phyloP scores from a whole-genome alignment of 805 yeast species.

The Ogataea chonburiensis region DNA sequence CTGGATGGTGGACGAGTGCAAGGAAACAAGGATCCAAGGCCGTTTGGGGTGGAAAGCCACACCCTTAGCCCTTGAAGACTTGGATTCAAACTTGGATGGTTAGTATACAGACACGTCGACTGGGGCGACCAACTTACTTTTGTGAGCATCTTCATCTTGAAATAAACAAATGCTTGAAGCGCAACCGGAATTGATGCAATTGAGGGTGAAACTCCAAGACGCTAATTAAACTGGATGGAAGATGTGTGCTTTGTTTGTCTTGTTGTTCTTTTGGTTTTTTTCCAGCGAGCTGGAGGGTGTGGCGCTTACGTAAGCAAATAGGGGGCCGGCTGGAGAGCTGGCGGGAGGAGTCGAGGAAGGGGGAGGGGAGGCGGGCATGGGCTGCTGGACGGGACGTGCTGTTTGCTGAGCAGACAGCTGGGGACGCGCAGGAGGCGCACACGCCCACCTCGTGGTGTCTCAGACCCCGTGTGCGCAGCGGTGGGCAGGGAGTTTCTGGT shows the following conservation, averaged over 20 bases:
- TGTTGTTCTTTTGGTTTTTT: slow-evolving; percentile 15
- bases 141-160: slow-evolving; percentile 80
- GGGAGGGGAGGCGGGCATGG: slow-evolving; percentile 2
- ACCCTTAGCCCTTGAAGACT: slow-evolving; percentile 96
- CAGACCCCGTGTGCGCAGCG: no score
- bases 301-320: slow-evolving; percentile 8
- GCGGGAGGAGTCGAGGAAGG: not conserved
- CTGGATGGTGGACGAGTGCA: slow-evolving; percentile 97
- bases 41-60: slow-evolving; percentile 94
- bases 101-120: slow-evolving; percentile 16
- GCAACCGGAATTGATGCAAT: slow-evolving; percentile 13
- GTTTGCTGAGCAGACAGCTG: no score
- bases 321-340: no score
- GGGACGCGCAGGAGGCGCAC: no score
- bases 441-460: no score
- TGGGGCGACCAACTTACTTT: slow-evolving; percentile 47
- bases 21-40: slow-evolving; percentile 95
- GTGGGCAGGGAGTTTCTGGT: no score
- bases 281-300: slow-evolving; percentile 4
- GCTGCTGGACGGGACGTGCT: no score
- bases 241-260: slow-evolving; percentile 14
- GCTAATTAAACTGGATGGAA: slow-evolving; percentile 5
- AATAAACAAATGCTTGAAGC: slow-evolving; percentile 9
- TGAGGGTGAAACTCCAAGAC: slow-evolving; percentile 8
- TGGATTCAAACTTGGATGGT: slow-evolving; percentile 78